Base-by-base conservation (phyloP, 2,329 filamentous ascomycete genomes). In the Magnaporthiopsis rhizophila region DNA sequence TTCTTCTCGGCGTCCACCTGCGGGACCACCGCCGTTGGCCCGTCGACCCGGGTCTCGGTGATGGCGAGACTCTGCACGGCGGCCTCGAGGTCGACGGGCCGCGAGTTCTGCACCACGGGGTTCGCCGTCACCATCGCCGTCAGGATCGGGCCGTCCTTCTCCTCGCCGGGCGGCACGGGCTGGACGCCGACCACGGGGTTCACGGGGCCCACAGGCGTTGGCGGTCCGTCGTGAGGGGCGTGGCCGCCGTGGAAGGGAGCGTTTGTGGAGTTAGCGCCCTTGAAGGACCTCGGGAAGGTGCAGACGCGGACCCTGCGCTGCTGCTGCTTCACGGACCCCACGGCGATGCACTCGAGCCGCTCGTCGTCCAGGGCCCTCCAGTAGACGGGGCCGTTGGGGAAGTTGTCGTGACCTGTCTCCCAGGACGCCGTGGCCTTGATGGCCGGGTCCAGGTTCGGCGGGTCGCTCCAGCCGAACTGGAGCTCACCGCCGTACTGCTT, bases 401-500 rank as follows among this genome's bases (percentile, higher is more conserved):
- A 86, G 2, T 74, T 74, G n/a, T 73, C 78, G 70, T 80, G 69
- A 4, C 80, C 83, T 58, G 80, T 78, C 69, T 83, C 81, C 81
- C 83, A 88, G 15, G 74, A 70, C 26, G 83, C 71, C 56, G 81
- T 72, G 26, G 80, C 79, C 57, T 79, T 75, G 73, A 85, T 82
- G 38, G 76, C 74, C 0, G 85, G 83, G 69, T 97, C 93, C n/a
- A 93, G 77, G 62, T 86, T 83, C 8, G 90, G 88, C 75, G 88
- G 80, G 66, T 91, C 85, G 64, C 91, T 92, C 78, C 90, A 97
- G 62, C 83, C 77, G 78, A 90, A 97, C 30, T 96, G 89, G 11
- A 97, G 83, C 68, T 91, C 84, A 59, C 94, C 94, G 66, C 94
- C 94, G 73, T 97, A 98, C 74, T 89, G 86, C 74, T 91, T 92